These are phyloP conservation scores for Zygoascus bituminiphila DNA, from an alignment of 805 yeast species.

Conservation along the genomic window DNA sequence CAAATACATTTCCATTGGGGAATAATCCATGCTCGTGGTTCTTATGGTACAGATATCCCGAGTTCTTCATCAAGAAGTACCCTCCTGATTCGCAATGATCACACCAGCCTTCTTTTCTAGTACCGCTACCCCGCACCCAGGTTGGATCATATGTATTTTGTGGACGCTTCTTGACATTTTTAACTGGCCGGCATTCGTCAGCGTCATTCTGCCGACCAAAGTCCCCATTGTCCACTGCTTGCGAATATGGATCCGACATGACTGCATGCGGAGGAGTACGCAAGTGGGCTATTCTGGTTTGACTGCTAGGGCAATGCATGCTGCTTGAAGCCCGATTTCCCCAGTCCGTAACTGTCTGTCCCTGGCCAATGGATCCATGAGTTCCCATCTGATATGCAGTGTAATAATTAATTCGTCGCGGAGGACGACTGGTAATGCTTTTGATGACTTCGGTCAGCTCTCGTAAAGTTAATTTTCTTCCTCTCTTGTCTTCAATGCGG, in stretches of 20 bases:
- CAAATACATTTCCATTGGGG: conserved; percentile 20
- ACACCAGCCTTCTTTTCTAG: conserved; percentile 19
- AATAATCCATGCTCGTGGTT: conserved; percentile 23
- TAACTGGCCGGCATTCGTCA: not conserved
- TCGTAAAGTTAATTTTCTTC: conserved; percentile 10
- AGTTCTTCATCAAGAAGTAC: conserved; percentile 17
- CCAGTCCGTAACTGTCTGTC: conserved; percentile 14
- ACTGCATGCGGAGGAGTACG: conserved; percentile 1
- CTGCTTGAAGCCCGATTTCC: conserved; percentile 4
- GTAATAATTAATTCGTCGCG: conserved; percentile 19
- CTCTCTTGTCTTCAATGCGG: conserved; percentile 15
- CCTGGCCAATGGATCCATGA: conserved; percentile 13
- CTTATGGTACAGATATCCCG: conserved; percentile 21
- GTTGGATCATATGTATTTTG: conserved; percentile 17
- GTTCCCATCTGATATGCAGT: conserved; percentile 17
- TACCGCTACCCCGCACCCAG: conserved; percentile 14
- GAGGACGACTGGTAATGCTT: conserved; percentile 18
- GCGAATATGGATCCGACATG: not conserved
- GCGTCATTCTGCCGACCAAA: not conserved
- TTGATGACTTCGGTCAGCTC: conserved; percentile 15
- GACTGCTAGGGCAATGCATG: conserved; percentile 11
- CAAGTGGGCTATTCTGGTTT: conserved; percentile 6
- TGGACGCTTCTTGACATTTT: conserved; percentile 8
- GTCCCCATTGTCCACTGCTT: not conserved
- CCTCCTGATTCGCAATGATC: conserved; percentile 18